Evolutionary conservation across 331 rosid genomes (phyloP).

Genomic region (Rhamnella rubrinervis): DNA sequence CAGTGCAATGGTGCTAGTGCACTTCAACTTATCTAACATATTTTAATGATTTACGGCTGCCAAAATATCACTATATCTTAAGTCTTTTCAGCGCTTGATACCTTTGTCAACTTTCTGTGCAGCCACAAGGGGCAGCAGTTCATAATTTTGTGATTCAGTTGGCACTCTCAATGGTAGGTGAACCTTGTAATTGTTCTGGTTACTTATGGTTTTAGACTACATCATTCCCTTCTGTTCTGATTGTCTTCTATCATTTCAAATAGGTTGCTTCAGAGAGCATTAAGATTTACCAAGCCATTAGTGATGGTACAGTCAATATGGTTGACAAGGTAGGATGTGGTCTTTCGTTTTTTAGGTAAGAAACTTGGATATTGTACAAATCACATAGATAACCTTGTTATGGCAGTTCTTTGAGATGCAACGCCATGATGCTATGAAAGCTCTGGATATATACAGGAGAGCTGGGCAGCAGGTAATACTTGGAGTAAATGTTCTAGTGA

Average conservation of each 20-base stretch:
- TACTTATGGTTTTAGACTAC: slow-evolving; percentile 10
- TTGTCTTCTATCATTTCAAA: slow-evolving; percentile 24
- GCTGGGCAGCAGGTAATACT: slow-evolving; percentile 89
- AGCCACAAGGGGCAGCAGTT: slow-evolving; percentile 97
- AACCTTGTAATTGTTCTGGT: slow-evolving; percentile 21
- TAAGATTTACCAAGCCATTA: slow-evolving; percentile 93
- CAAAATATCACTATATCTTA: background rate
- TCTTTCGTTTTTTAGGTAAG: slow-evolving; percentile 26
- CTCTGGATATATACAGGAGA: slow-evolving; percentile 87
- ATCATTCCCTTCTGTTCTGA: slow-evolving; percentile 20
- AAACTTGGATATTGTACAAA: slow-evolving; percentile 25
- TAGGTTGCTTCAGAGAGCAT: slow-evolving; percentile 95
- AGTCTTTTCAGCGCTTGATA: slow-evolving; percentile 5
- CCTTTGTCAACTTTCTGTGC: slow-evolving; percentile 28
- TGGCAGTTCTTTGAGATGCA: slow-evolving; percentile 98
- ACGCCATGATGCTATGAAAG: slow-evolving; percentile 76
- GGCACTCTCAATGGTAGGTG: slow-evolving; percentile 82
- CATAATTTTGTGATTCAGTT: slow-evolving; percentile 83
- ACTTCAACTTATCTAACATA: slow-evolving; percentile 11
- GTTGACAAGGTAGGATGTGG: slow-evolving; percentile 81
- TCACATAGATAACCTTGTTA: slow-evolving; percentile 23
- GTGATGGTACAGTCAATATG: slow-evolving; percentile 93
- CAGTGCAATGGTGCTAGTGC: slow-evolving; percentile 6
- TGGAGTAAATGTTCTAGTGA: background rate
- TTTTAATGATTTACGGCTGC: slow-evolving; percentile 4